These are phyloP conservation scores for Pythium insidiosum DNA, from an alignment of 352 stramenopile genomes.

Conservation along the genomic window DNA sequence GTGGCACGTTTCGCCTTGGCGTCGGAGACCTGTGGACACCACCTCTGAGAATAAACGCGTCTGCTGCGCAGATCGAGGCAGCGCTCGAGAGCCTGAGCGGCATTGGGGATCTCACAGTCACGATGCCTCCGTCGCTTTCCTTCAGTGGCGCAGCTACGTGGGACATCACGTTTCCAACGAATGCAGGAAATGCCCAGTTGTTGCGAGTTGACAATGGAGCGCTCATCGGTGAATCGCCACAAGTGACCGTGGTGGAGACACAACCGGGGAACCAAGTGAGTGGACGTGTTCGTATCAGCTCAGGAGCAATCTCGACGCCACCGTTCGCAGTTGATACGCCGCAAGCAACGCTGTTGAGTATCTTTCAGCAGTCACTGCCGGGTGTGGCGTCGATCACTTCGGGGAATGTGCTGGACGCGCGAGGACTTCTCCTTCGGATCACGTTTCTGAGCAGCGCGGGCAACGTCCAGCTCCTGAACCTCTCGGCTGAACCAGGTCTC, in stretches of 20 bases:
- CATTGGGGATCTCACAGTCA: constrained; percentile 21
- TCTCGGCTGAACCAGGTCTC: constrained; percentile 10
- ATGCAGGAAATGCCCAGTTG: constrained; percentile 15
- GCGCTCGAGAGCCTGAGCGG: constrained; percentile 17
- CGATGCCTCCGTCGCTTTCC: constrained; percentile 1
- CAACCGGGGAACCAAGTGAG: constrained; percentile 25
- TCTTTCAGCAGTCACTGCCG: background rate
- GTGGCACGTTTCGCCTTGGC: constrained; percentile 24
- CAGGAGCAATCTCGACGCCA: constrained; percentile 11
- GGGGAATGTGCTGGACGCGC: constrained; percentile 4
- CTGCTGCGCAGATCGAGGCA: constrained; percentile 17
- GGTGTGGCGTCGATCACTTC: background rate
- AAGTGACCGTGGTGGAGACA: constrained; percentile 9
- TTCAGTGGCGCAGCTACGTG: constrained; percentile 28
- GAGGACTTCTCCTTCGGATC: constrained; percentile 15
- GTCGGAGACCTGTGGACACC: constrained; percentile 20
- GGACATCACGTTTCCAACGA: constrained; percentile 35
- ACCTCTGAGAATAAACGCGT: constrained; percentile 17
- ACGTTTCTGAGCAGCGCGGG: constrained; percentile 20
- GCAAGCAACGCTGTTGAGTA: constrained; percentile 11
- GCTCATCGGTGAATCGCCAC: constrained; percentile 18
- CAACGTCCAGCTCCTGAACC: constrained; percentile 16
- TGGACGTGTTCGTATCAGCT: constrained; percentile 14
- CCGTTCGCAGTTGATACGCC: constrained; percentile 16
- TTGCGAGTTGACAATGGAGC: constrained; percentile 12